Conservation (phyloP, 805 yeast species). For the Barnettozyma pratensis region DNA sequence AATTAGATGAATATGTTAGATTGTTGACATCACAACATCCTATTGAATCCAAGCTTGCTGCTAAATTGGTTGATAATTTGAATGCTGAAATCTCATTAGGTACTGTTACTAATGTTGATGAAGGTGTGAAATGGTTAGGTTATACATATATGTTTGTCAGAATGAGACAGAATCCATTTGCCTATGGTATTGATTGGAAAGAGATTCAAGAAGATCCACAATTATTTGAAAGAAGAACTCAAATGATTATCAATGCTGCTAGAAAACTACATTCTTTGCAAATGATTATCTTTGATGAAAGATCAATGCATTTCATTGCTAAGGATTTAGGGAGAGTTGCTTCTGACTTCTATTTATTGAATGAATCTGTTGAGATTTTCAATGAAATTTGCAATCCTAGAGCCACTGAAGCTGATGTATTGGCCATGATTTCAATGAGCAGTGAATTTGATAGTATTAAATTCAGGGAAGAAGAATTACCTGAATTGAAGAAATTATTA, state of each 20-base stretch:
- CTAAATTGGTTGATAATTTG: constrained; percentile 80
- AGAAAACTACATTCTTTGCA: constrained; percentile 78
- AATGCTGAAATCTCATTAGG: constrained; percentile 97
- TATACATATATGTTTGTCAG: constrained; percentile 91
- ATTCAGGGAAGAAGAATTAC: constrained; percentile 80
- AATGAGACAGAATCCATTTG: constrained; percentile 91
- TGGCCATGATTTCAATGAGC: constrained; percentile 86
- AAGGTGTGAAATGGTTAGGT: constrained; percentile 97
- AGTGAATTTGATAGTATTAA: constrained; percentile 90
- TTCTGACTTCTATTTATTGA: constrained; percentile 84
- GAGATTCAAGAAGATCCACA: constrained; percentile 81
- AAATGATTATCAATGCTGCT: constrained; percentile 77
- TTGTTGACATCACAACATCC: constrained; percentile 92
- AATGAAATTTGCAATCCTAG: constrained; percentile 76
- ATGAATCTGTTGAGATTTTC: constrained; percentile 83
- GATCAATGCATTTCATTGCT: constrained; percentile 69
- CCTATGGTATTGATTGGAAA: constrained; percentile 86
- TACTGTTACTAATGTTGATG: constrained; percentile 89
- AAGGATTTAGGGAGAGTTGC: constrained; percentile 94
- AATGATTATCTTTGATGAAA: constrained; percentile 90
- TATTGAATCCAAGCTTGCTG: constrained; percentile 78
- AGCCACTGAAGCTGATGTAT: constrained; percentile 88
- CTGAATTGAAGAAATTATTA: constrained; percentile 59
- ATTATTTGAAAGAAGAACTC: constrained; percentile 65
- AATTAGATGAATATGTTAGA: constrained; percentile 82